Evolutionary conservation across 768 basidiomycete genomes (phyloP).

Genomic region (Naganishia kalamii): DNA sequence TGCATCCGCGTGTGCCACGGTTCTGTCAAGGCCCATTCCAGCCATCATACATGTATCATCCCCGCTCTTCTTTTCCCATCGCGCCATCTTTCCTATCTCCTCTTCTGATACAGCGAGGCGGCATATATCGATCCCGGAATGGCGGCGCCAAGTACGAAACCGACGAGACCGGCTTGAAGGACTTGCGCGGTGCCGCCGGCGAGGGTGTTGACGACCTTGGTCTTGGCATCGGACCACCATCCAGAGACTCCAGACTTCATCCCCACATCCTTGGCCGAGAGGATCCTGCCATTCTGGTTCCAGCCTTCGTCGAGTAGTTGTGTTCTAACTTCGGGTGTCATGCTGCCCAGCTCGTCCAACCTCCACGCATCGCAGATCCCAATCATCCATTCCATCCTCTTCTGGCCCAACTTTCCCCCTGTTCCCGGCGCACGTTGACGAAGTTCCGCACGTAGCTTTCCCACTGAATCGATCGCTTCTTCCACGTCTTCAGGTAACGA

Average conservation of each 20-base stretch:
- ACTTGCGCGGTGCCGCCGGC: not conserved
- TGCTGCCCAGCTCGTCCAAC: constrained; percentile 66
- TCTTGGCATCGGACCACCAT: not conserved
- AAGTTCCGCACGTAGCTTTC: constrained; percentile 63
- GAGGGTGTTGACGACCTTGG: not conserved
- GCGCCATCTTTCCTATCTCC: not conserved
- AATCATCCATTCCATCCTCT: constrained; percentile 88
- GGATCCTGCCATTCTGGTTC: constrained; percentile 55
- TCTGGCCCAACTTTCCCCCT: constrained; percentile 67
- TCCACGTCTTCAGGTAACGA: constrained; percentile 68
- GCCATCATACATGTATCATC: no score
- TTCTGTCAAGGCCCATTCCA: no score
- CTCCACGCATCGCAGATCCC: constrained; percentile 77
- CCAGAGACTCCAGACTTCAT: constrained; percentile 4
- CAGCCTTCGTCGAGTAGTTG: constrained; percentile 75
- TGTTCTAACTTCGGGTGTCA: constrained; percentile 63
- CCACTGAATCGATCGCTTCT: constrained; percentile 71
- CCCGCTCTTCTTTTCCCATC: no score
- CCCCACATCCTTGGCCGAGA: constrained; percentile 33
- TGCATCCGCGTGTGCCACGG: no score
- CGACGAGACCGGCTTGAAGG: not conserved
- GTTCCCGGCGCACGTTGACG: constrained; percentile 75
- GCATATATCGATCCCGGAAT: constrained; percentile 1
- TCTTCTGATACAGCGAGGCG: not conserved
- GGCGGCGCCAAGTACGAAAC: constrained; percentile 7